phyloP scores from a whole-genome alignment of 345 rosid species.

The Toxicodendron radicans region DNA sequence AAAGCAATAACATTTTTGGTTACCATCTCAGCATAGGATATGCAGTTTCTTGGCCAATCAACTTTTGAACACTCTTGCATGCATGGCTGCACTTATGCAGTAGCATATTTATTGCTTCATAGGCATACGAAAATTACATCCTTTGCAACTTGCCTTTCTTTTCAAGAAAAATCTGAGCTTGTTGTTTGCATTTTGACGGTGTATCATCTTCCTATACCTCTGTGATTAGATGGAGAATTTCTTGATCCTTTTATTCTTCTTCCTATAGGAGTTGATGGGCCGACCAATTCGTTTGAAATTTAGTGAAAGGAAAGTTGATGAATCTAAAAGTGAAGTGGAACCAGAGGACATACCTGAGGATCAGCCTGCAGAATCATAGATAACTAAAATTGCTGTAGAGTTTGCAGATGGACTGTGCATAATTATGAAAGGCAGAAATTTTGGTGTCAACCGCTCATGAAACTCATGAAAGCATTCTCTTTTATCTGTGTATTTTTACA shows the following conservation, averaged over 20 bases:
- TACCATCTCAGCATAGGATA: background rate
- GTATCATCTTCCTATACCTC: background rate
- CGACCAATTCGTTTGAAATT: slow-evolving; percentile 71
- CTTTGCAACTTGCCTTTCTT: background rate
- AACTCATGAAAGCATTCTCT: slow-evolving; percentile 13
- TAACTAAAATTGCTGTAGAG: background rate
- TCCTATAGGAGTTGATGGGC: slow-evolving; percentile 76
- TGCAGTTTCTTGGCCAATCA: background rate
- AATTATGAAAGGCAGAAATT: slow-evolving; percentile 14
- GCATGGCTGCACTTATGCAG: no score
- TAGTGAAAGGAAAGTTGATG: slow-evolving; percentile 45
- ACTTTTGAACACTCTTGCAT: no score
- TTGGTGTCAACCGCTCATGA: slow-evolving; percentile 4
- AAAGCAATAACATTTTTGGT: background rate
- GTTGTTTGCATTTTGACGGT: background rate
- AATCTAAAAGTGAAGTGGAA: slow-evolving; percentile 41
- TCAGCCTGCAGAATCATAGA: slow-evolving; percentile 33
- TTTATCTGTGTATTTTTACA: slow-evolving; percentile 16
- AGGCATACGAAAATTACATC: background rate
- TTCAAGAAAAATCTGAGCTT: background rate
- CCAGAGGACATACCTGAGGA: slow-evolving; percentile 14
- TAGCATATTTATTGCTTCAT: background rate
- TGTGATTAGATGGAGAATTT: background rate
- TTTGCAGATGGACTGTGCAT: slow-evolving; percentile 15
- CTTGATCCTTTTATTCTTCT: slow-evolving; percentile 14